Evolutionary conservation across 345 rosid species (phyloP), one percentile per base, ranked within the genome.

Genomic region (Balakata baccata): DNA sequence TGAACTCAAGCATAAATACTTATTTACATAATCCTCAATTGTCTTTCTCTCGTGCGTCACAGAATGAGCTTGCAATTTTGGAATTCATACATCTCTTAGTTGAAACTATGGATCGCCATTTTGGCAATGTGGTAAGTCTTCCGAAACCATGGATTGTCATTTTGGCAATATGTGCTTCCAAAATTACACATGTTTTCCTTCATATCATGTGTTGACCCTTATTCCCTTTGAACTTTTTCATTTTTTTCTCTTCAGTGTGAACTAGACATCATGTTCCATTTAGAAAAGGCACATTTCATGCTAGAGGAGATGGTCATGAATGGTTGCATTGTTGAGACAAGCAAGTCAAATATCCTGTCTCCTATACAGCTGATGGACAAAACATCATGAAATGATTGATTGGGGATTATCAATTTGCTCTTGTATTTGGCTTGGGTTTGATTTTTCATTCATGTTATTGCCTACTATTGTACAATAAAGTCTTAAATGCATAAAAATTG

Each of bases 251-350:
- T 65, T 75, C 86, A 95, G 96, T 92, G 98, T 76, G 98, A 91
- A 84, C 90, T 95, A 13, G 99, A 95, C 79, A 95, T 95, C 80
- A 93, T 95, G 99, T 91, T 95, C 78, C 99, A 95, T 86, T 76
- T 91, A 79, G 98, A 96, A 87, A 96, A 93, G 80, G 98, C 99
- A 29, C 99, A 93, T 85, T 96, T 96, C 86, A 96, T 91, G 98
- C 79, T 91, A 74, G 98, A 91, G 77, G 99, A 95, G 87, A 95
- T 91, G 97, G 94, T 93, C 69, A 93, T 93, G 98, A 93, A 91
- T 75, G 99, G 96, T 70, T 90, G 90, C 80, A 74, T 96, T 69
- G 93, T 90, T 25, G 99, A 96, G 86, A 96, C 98, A 4, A 96
- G 95, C 93, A 93, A 90, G 80, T 61, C 94, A 41, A 89, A 90